phyloP scores from a whole-genome alignment of 1,284 basidiomycete genomes.

The Tilletia caries region DNA sequence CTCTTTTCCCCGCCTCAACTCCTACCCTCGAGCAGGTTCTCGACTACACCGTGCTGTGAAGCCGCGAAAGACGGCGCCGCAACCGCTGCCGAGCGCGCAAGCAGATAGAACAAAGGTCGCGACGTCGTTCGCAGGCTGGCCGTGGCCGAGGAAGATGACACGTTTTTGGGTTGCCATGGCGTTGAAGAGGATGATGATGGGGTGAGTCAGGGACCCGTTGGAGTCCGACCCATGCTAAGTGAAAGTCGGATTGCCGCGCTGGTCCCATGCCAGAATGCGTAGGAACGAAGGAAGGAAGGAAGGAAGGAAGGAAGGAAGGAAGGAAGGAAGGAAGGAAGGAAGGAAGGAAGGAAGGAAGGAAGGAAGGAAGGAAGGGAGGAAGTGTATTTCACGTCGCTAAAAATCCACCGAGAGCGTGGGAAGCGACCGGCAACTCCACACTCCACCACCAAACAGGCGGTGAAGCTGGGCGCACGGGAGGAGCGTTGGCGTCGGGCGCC shows the following conservation, averaged over 20 bases:
- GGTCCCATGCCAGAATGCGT: too few species aligned
- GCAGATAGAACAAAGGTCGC: slow-evolving; percentile 86
- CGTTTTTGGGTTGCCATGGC: slow-evolving; percentile 88
- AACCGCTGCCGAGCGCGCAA: slow-evolving; percentile 84
- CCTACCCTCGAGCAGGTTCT: too few species aligned
- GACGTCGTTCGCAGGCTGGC: slow-evolving; percentile 70
- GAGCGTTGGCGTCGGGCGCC: neutral
- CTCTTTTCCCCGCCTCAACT: too few species aligned
- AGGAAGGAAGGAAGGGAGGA: slow-evolving; percentile 10
- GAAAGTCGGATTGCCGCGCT: too few species aligned
- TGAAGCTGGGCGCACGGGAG: slow-evolving; percentile 1
- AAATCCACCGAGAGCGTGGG: neutral
- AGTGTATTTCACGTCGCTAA: neutral
- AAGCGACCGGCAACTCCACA: slow-evolving; percentile 8
- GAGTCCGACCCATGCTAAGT: too few species aligned
- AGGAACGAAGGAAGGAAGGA: too few species aligned
- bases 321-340: too few species aligned
- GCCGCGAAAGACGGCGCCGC: slow-evolving; percentile 71
- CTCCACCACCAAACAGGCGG: neutral
- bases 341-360: too few species aligned
- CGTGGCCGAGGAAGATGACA: slow-evolving; percentile 87
- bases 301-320: too few species aligned
- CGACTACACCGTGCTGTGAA: slow-evolving; percentile 79
- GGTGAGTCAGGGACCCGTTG: slow-evolving; percentile 82
- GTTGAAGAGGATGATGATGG: slow-evolving; percentile 90